Percentiles rank a stretch among this genome's conserved stretches.
These are phyloP conservation scores for Rubia peregrina DNA, from an alignment of 305 asterid species.

Conservation along the genomic window DNA sequence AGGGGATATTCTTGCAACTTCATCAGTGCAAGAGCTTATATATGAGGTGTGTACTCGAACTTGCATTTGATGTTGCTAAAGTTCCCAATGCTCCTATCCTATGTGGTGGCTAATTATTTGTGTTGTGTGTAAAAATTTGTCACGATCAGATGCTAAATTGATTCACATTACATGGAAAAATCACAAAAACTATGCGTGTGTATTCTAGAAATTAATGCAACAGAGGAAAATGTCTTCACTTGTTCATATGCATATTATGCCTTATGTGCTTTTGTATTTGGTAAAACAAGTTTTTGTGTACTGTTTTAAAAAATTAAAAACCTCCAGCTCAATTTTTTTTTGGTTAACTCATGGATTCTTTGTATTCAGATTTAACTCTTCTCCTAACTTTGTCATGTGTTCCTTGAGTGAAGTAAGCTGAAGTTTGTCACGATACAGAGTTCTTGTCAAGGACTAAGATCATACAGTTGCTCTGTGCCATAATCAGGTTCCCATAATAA, in stretches of 20 bases:
- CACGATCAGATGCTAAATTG: neutral
- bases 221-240: neutral
- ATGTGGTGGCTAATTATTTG: neutral
- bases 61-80: constrained; percentile 9
- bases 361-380: neutral
- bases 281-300: neutral
- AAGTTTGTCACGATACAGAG: constrained; percentile 71
- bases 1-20: constrained; percentile 59
- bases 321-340: neutral
- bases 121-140: neutral
- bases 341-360: neutral
- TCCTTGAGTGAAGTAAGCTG: constrained; percentile 59
- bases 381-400: constrained; percentile 14
- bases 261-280: neutral
- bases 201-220: neutral
- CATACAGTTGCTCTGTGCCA: constrained; percentile 70
- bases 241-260: neutral
- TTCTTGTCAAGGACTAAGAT: constrained; percentile 65
- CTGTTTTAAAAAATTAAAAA: neutral
- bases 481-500: constrained; percentile 49
- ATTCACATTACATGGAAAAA: neutral
- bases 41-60: constrained; percentile 55
- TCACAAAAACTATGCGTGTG: neutral
- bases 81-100: neutral
- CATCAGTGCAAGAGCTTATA: constrained; percentile 79